Conservation (phyloP, 441 rosid species). For the Lepidium campestre region DNA sequence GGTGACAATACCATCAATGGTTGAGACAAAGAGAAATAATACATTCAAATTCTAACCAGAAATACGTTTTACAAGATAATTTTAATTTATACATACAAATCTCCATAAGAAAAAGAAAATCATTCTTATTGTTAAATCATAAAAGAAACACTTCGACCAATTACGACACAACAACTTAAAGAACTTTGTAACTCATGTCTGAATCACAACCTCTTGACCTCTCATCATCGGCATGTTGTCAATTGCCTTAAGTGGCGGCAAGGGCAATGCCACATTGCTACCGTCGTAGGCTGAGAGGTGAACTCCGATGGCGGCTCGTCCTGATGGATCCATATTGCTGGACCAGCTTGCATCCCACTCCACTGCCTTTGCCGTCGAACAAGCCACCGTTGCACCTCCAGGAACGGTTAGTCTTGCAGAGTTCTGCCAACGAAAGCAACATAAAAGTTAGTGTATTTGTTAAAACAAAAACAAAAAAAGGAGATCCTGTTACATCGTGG, state of each 20-base stretch:
- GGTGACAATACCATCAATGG: no score
- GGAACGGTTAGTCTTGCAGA: slow-evolving; percentile 82
- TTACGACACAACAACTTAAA: background rate
- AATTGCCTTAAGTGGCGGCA: slow-evolving; percentile 31
- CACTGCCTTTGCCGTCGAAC: slow-evolving; percentile 80
- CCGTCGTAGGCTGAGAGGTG: slow-evolving; percentile 61
- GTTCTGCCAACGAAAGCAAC: slow-evolving; percentile 27
- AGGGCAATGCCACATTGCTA: slow-evolving; percentile 25
- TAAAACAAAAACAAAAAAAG: background rate
- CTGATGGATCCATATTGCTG: slow-evolving; percentile 79
- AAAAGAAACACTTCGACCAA: background rate
- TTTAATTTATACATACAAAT: slow-evolving; percentile 3
- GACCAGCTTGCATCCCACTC: slow-evolving; percentile 86
- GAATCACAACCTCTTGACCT: slow-evolving; percentile 47
- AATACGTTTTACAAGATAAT: background rate
- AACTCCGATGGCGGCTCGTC: slow-evolving; percentile 83
- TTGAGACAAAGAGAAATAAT: background rate
- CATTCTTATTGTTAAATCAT: slow-evolving; percentile 1
- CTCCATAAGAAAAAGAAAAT: background rate
- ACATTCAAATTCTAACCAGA: slow-evolving; percentile 8
- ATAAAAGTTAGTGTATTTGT: background rate
- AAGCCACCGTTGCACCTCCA: slow-evolving; percentile 83
- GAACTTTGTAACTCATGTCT: slow-evolving; percentile 23
- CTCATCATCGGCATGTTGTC: slow-evolving; percentile 35
- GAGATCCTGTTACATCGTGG: background rate